Percentiles rank a stretch among this genome's conserved stretches.
Evolutionary conservation across 2,329 filamentous ascomycete species (phyloP).

Genomic region (Fusarium secorum): DNA sequence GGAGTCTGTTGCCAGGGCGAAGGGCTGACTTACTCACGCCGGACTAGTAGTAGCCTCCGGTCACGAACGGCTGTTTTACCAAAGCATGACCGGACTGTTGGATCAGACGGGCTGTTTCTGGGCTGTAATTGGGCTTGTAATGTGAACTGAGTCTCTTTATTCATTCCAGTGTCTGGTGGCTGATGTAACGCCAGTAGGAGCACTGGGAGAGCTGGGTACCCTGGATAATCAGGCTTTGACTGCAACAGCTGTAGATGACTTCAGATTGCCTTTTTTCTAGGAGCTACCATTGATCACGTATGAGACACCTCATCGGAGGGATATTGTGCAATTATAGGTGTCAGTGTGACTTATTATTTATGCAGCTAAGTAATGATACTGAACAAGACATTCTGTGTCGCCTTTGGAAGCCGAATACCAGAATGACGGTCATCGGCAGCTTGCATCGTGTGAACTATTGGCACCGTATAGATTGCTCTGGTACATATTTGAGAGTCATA

Average conservation of each 20-base stretch:
- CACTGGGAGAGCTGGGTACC: neutral
- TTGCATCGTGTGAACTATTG: neutral
- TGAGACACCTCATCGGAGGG: neutral
- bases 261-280: neutral
- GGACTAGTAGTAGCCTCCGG: neutral
- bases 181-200: neutral
- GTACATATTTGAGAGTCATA: neutral
- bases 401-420: neutral
- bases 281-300: neutral
- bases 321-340: neutral
- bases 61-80: neutral
- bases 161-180: conserved; percentile 19
- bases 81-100: neutral
- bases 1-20: neutral
- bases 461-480: neutral
- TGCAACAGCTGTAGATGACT: neutral
- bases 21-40: neutral
- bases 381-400: neutral
- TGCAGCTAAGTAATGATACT: neutral
- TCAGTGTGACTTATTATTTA: neutral
- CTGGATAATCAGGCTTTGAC: neutral
- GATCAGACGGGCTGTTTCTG: neutral
- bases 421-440: neutral
- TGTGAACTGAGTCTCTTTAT: conserved; percentile 1
- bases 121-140: neutral